Base-by-base conservation (phyloP, 1,139 yeast genomes). In the Eremothecium coryli region DNA sequence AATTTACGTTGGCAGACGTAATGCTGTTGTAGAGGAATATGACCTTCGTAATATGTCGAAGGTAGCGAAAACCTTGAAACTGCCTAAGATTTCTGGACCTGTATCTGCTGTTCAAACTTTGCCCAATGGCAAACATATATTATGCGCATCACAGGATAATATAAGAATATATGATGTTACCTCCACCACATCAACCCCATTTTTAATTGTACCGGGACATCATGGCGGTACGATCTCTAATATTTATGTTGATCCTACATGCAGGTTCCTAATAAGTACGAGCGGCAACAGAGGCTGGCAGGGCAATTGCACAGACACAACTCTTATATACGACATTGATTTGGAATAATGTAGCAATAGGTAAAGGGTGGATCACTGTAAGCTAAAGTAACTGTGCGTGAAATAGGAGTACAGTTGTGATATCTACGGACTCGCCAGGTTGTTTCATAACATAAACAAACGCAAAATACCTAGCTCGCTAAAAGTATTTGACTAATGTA, bases 201-300 rank as follows among this genome's bases (percentile, higher is more conserved):
- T 74, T 48, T 52, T 66, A 39, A 72, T 74, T 37, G 62, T 73
- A 4, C 79, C 81, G 0, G 80, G 81, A 2, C 79, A 73, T 48
- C 81, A 75, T 49, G 82, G 80, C 31, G 76, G 76, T 12, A 68
- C 78, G 60, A 57, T 79, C 60, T 61, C 95, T 66, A 71, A 75
- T 33, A 62, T 82, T 44, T 66, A 72, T 43, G 79, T 88, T 22
- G 97, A 88, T 54, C 90, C 86, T 26, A 81, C 90, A 1, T 86
- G 93, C 30, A 64, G 90, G 45, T 90, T 82, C 56, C 68, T 90
- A 76, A 73, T 88, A 10, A 80, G 95, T 52, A 79, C 97, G 1
- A 82, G 95, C 58, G 98, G 98, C 5, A 84, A 82, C 46, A 71
- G 97, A 51, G 98, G 98, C 3, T 88, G 96, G 96, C 90, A 81